Evolutionary conservation across 495 filamentous ascomycete species (phyloP), one percentile per base, ranked within the genome.

Genomic region (Penicillium paradoxum): DNA sequence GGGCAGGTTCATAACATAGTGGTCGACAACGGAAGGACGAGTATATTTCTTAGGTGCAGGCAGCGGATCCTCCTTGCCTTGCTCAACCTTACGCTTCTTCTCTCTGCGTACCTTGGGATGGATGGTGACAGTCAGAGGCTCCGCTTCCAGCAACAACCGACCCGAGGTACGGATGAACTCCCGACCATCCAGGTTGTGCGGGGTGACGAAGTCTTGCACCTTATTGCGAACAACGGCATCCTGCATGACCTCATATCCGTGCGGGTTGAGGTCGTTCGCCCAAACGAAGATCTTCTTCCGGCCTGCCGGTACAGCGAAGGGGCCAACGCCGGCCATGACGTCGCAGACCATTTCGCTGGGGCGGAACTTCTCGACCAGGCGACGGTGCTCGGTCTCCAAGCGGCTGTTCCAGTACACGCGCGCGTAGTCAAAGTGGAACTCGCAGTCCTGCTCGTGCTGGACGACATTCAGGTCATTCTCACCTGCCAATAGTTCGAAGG

Each of bases 341-440:
- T 99, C 93, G 74, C 86, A 90, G 7, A 97, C 88, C 21, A 91
- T 90, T 57, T 97, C 89, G 19, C 93, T 90, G 1, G 83, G 79
- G 36, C 80, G 71, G 73, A 97, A 98, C 48, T 86, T 73, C 40
- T 81, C 72, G 51, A 95, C 81, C 9, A 99, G 72, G 2, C 93
- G 79, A 40, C 82, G 80, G 65, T 99, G 93, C 67, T 99, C 93
- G 10, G 84, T 87, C 53, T 91, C 83, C 10, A 99, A 77, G 51
- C 91, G 81, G 56, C 81, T 88, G 70, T 99, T 99, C 93, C 93
- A 99, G 74, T 97, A 99, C 2, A 97, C 95, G 38, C 93, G 92
- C 6, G 86, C 75, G 45, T 73, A 78, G 55, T 81, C 72, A 63
- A 80, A 77, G 39, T 59, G 62, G 61, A 77, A 80, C 21, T 68